These are phyloP conservation scores for Chaetomiaceae sp. DNA, from an alignment of 2,329 filamentous ascomycete genomes.

Conservation along the genomic window DNA sequence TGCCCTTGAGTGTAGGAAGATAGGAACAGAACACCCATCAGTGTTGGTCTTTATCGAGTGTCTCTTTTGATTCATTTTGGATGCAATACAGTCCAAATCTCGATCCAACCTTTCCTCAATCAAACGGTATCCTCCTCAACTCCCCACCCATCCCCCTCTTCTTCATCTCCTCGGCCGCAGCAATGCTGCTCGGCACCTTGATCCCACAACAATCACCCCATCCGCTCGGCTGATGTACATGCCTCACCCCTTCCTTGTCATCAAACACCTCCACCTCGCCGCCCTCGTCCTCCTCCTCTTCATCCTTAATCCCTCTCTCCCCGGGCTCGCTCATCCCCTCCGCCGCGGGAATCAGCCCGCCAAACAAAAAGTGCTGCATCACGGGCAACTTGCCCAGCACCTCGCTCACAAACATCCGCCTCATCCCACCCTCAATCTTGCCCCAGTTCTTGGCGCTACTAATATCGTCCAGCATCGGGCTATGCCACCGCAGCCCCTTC, in stretches of 20 bases:
- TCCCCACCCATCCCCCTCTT: constrained; percentile 60
- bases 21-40: too few species aligned
- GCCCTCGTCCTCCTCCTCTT: constrained; percentile 48
- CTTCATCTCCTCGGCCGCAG: constrained; percentile 82
- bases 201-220: constrained; percentile 99
- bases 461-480: constrained; percentile 97
- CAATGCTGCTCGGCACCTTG: constrained; percentile 90
- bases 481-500: constrained; percentile 91
- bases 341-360: constrained; percentile 72
- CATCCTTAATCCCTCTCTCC: constrained; percentile 40
- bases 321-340: constrained; percentile 71
- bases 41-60: too few species aligned
- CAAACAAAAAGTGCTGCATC: constrained; percentile 98
- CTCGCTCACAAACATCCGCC: constrained; percentile 92
- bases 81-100: too few species aligned
- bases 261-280: constrained; percentile 58
- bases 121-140: constrained; percentile 75
- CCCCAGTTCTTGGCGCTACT: constrained; percentile 82
- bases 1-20: too few species aligned
- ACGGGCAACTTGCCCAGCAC: constrained; percentile 91
- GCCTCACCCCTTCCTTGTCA: constrained; percentile 58
- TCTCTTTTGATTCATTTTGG: too few species aligned
- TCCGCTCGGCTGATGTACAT: constrained; percentile 65
- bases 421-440: constrained; percentile 94
- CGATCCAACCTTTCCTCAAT: constrained; percentile 42